Conservation (phyloP, 805 yeast genomes). For the Myxozyma kluyveri region DNA sequence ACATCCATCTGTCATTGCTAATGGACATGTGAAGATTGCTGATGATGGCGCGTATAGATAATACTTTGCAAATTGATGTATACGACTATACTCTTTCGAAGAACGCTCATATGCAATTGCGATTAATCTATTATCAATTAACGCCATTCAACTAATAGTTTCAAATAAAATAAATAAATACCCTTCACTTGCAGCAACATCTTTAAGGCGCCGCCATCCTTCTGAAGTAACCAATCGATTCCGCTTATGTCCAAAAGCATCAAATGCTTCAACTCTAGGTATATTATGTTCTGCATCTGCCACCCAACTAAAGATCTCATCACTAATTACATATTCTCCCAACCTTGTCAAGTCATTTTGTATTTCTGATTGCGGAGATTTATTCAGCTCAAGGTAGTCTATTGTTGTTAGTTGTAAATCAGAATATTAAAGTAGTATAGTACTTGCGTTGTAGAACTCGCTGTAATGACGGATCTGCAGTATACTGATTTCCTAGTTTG, state of each 20-base stretch:
- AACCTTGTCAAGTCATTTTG: conserved; percentile 28
- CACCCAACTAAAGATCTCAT: conserved; percentile 32
- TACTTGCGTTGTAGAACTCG: conserved; percentile 25
- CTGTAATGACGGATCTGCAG: conserved; percentile 29
- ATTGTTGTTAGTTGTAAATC: too few species aligned
- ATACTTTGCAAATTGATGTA: conserved; percentile 32
- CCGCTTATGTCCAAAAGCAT: conserved; percentile 34
- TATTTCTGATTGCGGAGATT: too few species aligned
- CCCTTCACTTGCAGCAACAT: conserved; percentile 22
- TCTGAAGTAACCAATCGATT: conserved; percentile 35
- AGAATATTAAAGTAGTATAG: too few species aligned
- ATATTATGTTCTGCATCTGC: conserved; percentile 36
- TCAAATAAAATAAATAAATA: not conserved
- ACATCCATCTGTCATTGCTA: conserved; percentile 40
- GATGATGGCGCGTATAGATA: conserved; percentile 36
- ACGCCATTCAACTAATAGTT: conserved; percentile 3
- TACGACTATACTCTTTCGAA: conserved; percentile 31
- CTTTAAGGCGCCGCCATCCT: conserved; percentile 36
- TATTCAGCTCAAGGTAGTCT: too few species aligned
- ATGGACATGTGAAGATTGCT: conserved; percentile 36
- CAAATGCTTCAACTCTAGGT: conserved; percentile 34
- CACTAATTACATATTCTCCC: conserved; percentile 32
- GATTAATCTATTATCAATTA: conserved; percentile 30
- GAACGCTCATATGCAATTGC: conserved; percentile 35
- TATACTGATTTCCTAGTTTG: conserved; percentile 32